These are phyloP conservation scores for Pyronema omphalodes DNA, from an alignment of 495 filamentous ascomycete species.

Conservation along the genomic window DNA sequence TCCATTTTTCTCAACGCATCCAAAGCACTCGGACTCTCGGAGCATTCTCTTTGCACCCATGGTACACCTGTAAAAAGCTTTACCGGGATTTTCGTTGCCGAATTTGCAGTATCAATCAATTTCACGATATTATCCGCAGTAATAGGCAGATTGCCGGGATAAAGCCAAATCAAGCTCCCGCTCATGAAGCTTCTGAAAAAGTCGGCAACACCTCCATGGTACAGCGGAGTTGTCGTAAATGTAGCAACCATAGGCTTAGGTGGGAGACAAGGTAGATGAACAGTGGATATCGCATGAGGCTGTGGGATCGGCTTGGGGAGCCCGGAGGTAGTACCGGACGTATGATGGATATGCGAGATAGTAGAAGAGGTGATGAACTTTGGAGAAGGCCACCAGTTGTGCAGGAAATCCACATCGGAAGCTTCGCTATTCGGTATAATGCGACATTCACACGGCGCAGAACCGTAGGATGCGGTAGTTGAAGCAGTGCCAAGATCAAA, in stretches of 20 bases:
- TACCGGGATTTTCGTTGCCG: slow-evolving; percentile 10
- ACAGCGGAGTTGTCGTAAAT: slow-evolving; percentile 44
- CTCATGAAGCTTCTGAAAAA: slow-evolving; percentile 37
- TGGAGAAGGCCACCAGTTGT: slow-evolving; percentile 6
- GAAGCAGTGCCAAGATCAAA: slow-evolving; percentile 5
- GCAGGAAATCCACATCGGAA: slow-evolving; percentile 5
- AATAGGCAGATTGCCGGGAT: slow-evolving; percentile 33
- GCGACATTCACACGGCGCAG: not conserved
- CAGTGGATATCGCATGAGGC: slow-evolving; percentile 32
- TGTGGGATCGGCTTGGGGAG: slow-evolving; percentile 37
- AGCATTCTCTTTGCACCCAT: slow-evolving; percentile 35
- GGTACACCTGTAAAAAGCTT: slow-evolving; percentile 40
- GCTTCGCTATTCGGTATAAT: not conserved
- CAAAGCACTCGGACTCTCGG: slow-evolving; percentile 25
- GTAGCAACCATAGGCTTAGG: slow-evolving; percentile 26
- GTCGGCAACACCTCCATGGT: slow-evolving; percentile 42
- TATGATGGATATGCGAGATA: slow-evolving; percentile 31
- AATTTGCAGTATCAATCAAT: slow-evolving; percentile 22
- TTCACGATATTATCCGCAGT: slow-evolving; percentile 31
- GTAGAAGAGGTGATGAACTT: slow-evolving; percentile 1
- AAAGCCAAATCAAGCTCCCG: slow-evolving; percentile 35
- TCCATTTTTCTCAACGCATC: slow-evolving; percentile 29
- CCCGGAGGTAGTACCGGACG: slow-evolving; percentile 37
- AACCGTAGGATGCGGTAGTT: no score
- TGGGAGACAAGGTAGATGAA: slow-evolving; percentile 30